phyloP scores from a whole-genome alignment of 495 filamentous ascomycete species.

The Podospora pseudopauciseta region DNA sequence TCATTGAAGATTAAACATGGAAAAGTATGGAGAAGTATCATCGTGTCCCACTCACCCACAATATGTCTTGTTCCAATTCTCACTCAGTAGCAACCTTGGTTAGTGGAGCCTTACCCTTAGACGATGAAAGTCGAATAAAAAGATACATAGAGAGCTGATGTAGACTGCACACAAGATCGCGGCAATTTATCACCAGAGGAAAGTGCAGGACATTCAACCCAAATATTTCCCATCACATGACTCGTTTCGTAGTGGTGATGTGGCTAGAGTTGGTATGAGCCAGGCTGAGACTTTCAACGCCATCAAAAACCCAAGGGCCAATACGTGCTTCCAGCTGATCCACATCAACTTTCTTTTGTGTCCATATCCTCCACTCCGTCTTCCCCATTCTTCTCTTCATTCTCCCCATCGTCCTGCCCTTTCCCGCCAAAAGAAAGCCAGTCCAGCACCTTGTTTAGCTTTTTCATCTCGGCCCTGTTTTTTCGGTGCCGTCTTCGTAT shows the following conservation, averaged over 20 bases:
- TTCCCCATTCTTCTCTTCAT: background rate
- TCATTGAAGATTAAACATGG: background rate
- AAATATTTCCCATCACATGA: background rate
- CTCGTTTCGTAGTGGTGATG: background rate
- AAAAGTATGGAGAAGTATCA: background rate
- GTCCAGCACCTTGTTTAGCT: background rate
- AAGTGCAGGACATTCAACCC: background rate
- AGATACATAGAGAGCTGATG: background rate
- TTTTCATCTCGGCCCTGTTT: background rate
- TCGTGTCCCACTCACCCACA: too few relatives aligned
- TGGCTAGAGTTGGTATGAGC: background rate
- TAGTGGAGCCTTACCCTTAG: background rate
- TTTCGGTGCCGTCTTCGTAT: background rate
- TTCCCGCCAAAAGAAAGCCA: background rate
- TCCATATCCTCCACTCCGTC: too few relatives aligned
- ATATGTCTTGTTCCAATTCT: background rate
- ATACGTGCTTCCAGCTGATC: too few relatives aligned
- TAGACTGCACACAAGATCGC: background rate
- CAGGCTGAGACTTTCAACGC: background rate
- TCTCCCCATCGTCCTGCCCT: background rate
- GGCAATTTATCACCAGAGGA: background rate
- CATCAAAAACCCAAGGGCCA: too few relatives aligned
- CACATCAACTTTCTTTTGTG: too few relatives aligned
- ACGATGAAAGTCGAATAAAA: background rate
- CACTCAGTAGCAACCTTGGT: background rate